phyloP scores from a whole-genome alignment of 1,284 basidiomycete genomes.

The Hypsizygus ulmarius region DNA sequence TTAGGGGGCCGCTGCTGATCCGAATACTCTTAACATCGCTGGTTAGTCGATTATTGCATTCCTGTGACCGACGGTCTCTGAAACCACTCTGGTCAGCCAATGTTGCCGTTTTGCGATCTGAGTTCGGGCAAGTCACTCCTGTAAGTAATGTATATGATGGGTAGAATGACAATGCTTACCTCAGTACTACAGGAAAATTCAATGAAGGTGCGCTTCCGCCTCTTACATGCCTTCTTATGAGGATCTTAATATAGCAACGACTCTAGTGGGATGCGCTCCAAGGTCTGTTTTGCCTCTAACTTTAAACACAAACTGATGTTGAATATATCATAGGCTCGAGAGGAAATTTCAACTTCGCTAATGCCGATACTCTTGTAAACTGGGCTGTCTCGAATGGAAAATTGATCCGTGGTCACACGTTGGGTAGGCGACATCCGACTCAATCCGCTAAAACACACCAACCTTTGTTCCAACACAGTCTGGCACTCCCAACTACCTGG shows the following conservation, averaged over 20 bases:
- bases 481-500: conserved; percentile 29
- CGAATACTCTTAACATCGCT: conserved; percentile 21
- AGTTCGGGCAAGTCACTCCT: conserved; percentile 28
- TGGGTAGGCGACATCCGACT: conserved; percentile 16
- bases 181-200: conserved; percentile 23
- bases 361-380: conserved; percentile 28
- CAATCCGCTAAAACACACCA: too few species aligned
- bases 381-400: conserved; percentile 29
- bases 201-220: conserved; percentile 21
- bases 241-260: too few species aligned
- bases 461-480: conserved; percentile 14
- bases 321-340: conserved; percentile 15
- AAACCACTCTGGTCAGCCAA: conserved; percentile 18
- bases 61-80: not conserved
- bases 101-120: conserved; percentile 21
- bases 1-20: conserved; percentile 20
- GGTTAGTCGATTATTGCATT: conserved; percentile 6
- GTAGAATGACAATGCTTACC: not conserved
- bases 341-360: conserved; percentile 23
- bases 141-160: conserved; percentile 11
- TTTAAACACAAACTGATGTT: not conserved
- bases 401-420: conserved; percentile 29
- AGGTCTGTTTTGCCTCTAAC: conserved; percentile 10
- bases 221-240: not conserved
- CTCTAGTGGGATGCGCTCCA: conserved; percentile 27